Evolutionary conservation across 2,329 filamentous ascomycete genomes (phyloP), one percentile per base, ranked within the genome.

Genomic region (Diplodia corticola): DNA sequence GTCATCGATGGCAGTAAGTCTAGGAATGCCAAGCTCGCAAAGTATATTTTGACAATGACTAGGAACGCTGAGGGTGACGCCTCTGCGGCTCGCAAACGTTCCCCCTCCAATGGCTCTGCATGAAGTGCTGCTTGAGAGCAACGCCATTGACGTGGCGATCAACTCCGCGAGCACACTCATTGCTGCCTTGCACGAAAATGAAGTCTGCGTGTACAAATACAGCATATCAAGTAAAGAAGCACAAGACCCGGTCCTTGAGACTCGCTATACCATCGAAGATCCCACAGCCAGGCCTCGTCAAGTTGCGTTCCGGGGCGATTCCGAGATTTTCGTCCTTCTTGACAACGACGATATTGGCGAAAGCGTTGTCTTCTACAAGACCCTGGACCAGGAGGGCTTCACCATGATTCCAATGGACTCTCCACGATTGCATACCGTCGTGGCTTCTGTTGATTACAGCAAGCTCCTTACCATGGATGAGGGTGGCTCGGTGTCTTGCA

Each of bases 41-140:
- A 4, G 2, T 10, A 15, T 64, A 50, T 33, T 48, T 70, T 74
- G 66, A 74, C 51, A 22, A 67, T 15, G 68, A 4, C 5, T 7
- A 85, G 82, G 77, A 69, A 86, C 75, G 3, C 78, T 98, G 67
- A 96, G 96, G 75, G 78, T 98, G 53, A 98, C 95, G 0, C 92
- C 95, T 0, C 85, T 99, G 69, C 85, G 91, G 69, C 85, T 89
- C 59, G 91, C 92, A 13, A 96, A 95, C 72, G 84, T 97, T 3
- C 95, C 95, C 26, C 95, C 95, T 30, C 95, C 95, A 0, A 97
- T 98, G 93, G 88, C 92, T 17, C 84, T 94, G 69, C 90, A 90
- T 70, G 91, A 96, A 66, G 72, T 97, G 20, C 72, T 80, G 13
- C 78, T 90, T 30, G 81, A 85, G 15, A 84, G 84, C 0, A 88